These are phyloP conservation scores for Alternaria ventricosa DNA, from an alignment of 2,329 filamentous ascomycete genomes.

Conservation along the genomic window DNA sequence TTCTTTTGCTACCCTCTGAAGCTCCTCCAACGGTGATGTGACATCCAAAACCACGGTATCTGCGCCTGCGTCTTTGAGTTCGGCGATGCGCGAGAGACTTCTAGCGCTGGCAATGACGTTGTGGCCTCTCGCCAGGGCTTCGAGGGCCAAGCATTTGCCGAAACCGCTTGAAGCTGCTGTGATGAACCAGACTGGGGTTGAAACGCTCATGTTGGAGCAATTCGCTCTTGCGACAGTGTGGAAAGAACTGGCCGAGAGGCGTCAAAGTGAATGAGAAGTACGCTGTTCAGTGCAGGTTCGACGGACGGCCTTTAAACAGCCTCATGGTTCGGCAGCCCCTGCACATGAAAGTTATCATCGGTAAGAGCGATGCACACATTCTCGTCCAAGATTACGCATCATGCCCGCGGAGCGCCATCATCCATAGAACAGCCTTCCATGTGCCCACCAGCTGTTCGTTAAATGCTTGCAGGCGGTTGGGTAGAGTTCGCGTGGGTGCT, in stretches of 20 bases:
- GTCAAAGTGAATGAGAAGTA: neutral
- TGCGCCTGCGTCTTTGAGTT: slow-evolving; percentile 46
- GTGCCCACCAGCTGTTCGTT: neutral
- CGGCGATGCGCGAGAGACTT: slow-evolving; percentile 43
- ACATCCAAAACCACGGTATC: slow-evolving; percentile 51
- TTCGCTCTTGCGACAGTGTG: neutral
- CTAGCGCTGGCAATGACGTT: slow-evolving; percentile 59
- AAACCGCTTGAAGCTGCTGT: slow-evolving; percentile 58
- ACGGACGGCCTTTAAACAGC: neutral
- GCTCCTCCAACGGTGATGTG: slow-evolving; percentile 42
- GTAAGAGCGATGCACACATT: neutral
- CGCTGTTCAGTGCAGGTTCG: neutral
- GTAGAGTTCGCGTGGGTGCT: neutral
- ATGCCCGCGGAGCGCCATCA: neutral
- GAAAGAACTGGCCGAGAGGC: neutral
- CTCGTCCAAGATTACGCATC: neutral
- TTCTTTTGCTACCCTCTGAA: slow-evolving; percentile 47
- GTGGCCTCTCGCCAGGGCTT: slow-evolving; percentile 54
- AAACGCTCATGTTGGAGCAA: neutral
- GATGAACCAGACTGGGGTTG: slow-evolving; percentile 54
- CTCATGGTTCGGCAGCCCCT: neutral
- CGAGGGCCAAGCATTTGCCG: slow-evolving; percentile 54
- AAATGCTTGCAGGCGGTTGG: neutral
- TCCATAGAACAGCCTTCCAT: neutral
- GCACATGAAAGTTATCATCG: neutral